Conservation (phyloP, 2,329 filamentous ascomycete genomes). For the Periglandula ipomoeae region DNA sequence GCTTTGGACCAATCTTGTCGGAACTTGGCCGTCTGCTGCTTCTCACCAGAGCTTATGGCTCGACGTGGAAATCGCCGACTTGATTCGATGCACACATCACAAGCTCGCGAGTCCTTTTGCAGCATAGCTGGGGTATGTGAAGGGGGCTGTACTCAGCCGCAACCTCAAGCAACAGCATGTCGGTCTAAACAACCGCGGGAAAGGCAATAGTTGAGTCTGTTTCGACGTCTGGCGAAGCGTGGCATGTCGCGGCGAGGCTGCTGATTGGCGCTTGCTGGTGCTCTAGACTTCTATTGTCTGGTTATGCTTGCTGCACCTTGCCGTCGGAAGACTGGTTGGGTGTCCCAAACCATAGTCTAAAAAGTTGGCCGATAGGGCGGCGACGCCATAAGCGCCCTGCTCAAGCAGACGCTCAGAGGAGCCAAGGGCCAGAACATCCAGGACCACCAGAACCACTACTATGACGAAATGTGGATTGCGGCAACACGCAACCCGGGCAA, state of each 20-base stretch:
- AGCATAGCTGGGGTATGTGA: background rate
- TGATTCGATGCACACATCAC: background rate
- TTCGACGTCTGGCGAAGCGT: background rate
- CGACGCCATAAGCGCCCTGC: background rate
- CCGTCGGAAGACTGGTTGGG: constrained; percentile 4
- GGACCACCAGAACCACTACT: background rate
- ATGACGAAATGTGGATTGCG: background rate
- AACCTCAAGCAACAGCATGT: background rate
- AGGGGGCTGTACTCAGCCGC: background rate
- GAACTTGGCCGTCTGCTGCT: too few relatives aligned
- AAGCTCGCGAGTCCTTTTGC: background rate
- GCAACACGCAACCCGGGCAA: too few relatives aligned
- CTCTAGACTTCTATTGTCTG: background rate
- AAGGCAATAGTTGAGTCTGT: background rate
- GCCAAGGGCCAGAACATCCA: background rate
- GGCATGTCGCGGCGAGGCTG: background rate
- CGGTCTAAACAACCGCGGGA: background rate
- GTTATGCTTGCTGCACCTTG: background rate
- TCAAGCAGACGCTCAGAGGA: background rate
- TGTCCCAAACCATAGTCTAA: background rate
- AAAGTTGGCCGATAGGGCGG: constrained; percentile 1
- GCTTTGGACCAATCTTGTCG: too few relatives aligned
- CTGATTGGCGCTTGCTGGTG: background rate
- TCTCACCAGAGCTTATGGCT: too few relatives aligned
- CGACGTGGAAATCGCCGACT: too few relatives aligned